Evolutionary conservation across 257 asterid genomes (phyloP).

Genomic region (Coffea canephora): DNA sequence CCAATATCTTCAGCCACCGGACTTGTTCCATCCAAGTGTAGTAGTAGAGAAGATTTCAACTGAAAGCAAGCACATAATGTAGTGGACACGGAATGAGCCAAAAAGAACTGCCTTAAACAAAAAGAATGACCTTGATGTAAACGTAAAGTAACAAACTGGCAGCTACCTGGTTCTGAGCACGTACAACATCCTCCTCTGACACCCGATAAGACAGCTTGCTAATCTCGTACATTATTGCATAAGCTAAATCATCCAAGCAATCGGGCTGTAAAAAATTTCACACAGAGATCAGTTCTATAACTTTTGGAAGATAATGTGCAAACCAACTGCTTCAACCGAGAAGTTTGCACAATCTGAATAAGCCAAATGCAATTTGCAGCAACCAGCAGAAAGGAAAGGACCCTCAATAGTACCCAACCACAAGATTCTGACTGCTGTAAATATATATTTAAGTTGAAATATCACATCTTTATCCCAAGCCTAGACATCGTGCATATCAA

Average conservation of each 20-base stretch:
- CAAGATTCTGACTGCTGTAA: neutral
- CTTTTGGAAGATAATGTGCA: neutral
- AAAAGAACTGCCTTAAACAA: neutral
- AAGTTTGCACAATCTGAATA: neutral
- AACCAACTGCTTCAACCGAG: neutral
- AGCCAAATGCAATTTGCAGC: neutral
- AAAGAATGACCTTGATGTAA: neutral
- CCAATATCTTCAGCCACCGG: constrained; percentile 96
- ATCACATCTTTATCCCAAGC: neutral
- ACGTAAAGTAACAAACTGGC: neutral
- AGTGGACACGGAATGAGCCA: neutral
- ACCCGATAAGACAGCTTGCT: constrained; percentile 68
- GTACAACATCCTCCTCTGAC: constrained; percentile 67
- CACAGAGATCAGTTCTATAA: neutral
- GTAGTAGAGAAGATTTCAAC: constrained; percentile 87
- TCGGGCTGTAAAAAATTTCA: constrained; percentile 58
- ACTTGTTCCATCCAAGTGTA: constrained; percentile 94
- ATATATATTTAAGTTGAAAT: neutral
- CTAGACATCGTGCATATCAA: neutral
- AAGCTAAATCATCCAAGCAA: constrained; percentile 74
- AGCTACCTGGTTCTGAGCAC: constrained; percentile 83
- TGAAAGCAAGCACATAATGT: constrained; percentile 33
- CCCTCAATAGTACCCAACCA: neutral
- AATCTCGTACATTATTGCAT: constrained; percentile 65
- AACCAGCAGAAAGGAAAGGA: neutral